These are phyloP conservation scores for Vanrija sp. DNA, from an alignment of 1,284 basidiomycete genomes.

Conservation along the genomic window DNA sequence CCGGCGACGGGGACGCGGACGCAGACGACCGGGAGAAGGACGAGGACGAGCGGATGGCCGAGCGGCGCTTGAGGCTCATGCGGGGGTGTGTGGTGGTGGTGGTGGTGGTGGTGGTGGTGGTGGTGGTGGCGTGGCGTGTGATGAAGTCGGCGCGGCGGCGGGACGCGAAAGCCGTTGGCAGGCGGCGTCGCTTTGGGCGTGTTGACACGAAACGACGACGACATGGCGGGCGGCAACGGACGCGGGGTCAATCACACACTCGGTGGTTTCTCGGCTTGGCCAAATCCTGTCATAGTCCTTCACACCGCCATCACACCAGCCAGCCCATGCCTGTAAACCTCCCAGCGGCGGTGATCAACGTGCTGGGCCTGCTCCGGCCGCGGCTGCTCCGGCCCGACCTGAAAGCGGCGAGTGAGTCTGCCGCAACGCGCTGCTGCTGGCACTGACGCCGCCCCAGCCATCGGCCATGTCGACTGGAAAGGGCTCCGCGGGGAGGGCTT, in stretches of 20 bases:
- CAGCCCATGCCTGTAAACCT: constrained; percentile 43
- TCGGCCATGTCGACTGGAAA: constrained; percentile 80
- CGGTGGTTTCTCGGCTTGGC: neutral
- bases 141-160: too few species aligned
- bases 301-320: neutral
- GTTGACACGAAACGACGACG: neutral
- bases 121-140: neutral
- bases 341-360: constrained; percentile 68
- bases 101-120: neutral
- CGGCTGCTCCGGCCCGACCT: constrained; percentile 69
- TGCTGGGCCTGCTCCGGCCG: constrained; percentile 70
- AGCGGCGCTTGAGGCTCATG: too few species aligned
- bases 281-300: neutral
- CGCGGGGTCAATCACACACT: neutral
- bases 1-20: too few species aligned
- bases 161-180: too few species aligned
- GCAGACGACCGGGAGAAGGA: too few species aligned
- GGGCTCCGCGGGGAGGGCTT: constrained; percentile 73
- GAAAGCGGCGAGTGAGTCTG: constrained; percentile 64
- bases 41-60: too few species aligned
- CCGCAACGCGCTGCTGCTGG: too few species aligned
- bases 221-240: too few species aligned
- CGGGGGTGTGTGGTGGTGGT: neutral
- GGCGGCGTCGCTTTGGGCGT: neutral
- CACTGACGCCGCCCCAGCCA: too few species aligned